Base-by-base conservation (phyloP, 2,329 filamentous ascomycete species). In the Geoglossum cookeanum region DNA sequence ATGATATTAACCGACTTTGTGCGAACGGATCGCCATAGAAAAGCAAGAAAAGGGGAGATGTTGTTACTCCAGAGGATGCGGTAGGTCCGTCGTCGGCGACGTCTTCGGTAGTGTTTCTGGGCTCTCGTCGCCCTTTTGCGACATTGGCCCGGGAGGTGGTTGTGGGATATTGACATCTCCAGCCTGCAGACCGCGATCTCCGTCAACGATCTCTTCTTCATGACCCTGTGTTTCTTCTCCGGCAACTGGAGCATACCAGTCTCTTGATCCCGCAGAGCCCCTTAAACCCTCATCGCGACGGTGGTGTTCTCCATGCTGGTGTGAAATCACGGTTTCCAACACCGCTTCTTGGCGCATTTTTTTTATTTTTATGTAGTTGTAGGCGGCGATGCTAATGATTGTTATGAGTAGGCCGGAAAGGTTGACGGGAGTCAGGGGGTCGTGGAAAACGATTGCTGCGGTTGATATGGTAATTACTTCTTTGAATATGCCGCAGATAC, bases 401-500 rank as follows among this genome's bases (percentile, higher is more conserved):
- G 92, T 98, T 55, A 94, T 81, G n/a, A 94, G 66, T 11, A 98
- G 74, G 6, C 92, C 92, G 15, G 85, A 78, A 8, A 96, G 74
- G 68, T 98, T 98, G 73, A 98, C 80, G 0, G 83, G 74, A 0
- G 90, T 96, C 51, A 98, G 78, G 54, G 78, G 80, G 67, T 98
- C 92, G 64, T 92, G 79, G 73, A 96, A 98, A 3, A 95, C 81
- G 32, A 94, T 69, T 7, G 88, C 85, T 0, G 91, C 91, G 0
- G 88, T 89, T 45, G 81, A 84, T 65, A 98, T 97, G 13, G 92
- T 98, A 57, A 98, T 83, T 45, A 97, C 92, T 72, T 98, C 92
- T 69, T 98, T 98, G 76, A 98, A 97, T 60, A 98, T 97, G 60
- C 92, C 92, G 61, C 90, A 94, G 63, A 98, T 96, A 55, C 86